Conservation (phyloP, 2,329 filamentous ascomycete species). For the Penicillium brevicompactum region DNA sequence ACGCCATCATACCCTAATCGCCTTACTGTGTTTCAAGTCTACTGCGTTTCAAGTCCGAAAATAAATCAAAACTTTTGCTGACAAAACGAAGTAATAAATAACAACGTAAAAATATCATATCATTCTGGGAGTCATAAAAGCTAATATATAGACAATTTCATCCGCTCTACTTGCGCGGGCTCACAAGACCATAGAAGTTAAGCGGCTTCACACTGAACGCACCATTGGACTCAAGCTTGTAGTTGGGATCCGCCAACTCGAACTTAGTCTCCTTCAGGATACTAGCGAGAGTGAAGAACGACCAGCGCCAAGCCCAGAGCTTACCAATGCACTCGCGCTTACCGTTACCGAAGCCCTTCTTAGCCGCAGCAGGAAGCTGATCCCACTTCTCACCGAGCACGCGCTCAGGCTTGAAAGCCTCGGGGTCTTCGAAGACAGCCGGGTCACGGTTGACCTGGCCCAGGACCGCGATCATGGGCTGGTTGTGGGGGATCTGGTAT, state of each 20-base stretch:
- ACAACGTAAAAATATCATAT: not conserved
- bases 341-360: slow-evolving; percentile 73
- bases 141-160: not conserved
- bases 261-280: slow-evolving; percentile 71
- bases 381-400: slow-evolving; percentile 72
- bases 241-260: slow-evolving; percentile 57
- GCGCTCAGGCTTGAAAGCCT: slow-evolving; percentile 69
- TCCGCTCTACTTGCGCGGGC: slow-evolving; percentile 14
- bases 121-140: slow-evolving; percentile 3
- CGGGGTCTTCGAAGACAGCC: slow-evolving; percentile 62
- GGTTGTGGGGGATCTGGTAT: slow-evolving; percentile 58
- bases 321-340: slow-evolving; percentile 69
- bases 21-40: not conserved
- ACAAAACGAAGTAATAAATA: not conserved
- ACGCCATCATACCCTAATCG: not conserved
- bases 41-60: not conserved
- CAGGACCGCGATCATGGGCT: slow-evolving; percentile 55
- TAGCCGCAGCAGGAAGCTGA: slow-evolving; percentile 61
- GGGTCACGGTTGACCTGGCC: slow-evolving; percentile 62
- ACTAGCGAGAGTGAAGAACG: slow-evolving; percentile 61
- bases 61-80: not conserved
- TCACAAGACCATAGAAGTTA: slow-evolving; percentile 37
- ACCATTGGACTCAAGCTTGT: slow-evolving; percentile 45
- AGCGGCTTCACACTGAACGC: slow-evolving; percentile 57
- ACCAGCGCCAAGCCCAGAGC: slow-evolving; percentile 73